Evolutionary conservation across 2,329 filamentous ascomycete species (phyloP).

Genomic region (Exophiala dermatitidis): DNA sequence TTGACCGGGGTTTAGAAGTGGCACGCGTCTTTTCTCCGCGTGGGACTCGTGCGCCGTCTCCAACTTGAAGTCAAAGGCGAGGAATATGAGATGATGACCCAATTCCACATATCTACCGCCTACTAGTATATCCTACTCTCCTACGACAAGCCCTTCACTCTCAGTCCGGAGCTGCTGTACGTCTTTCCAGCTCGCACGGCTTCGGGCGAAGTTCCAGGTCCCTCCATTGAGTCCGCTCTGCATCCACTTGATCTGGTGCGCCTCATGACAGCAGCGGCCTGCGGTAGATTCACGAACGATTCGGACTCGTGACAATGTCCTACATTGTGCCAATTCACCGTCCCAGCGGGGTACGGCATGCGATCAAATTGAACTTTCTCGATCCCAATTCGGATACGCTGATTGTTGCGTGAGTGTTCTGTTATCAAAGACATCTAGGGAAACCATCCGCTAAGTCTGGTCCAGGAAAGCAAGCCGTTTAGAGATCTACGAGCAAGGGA

Average conservation of each 20-base stretch:
- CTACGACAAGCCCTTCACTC: too few relatives aligned
- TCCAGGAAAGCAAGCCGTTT: slow-evolving; percentile 73
- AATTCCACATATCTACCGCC: neutral
- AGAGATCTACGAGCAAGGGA: slow-evolving; percentile 68
- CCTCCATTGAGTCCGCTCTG: neutral
- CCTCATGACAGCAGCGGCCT: neutral
- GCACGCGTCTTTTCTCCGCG: neutral
- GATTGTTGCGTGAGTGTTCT: slow-evolving; percentile 67
- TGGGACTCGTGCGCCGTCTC: neutral
- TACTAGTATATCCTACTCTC: neutral
- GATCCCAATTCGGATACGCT: slow-evolving; percentile 69
- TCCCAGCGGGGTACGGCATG: slow-evolving; percentile 85
- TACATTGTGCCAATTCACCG: slow-evolving; percentile 91
- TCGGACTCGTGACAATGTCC: slow-evolving; percentile 55
- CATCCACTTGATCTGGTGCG: neutral
- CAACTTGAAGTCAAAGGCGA: neutral
- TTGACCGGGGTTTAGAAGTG: too few relatives aligned
- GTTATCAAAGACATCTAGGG: slow-evolving; percentile 1
- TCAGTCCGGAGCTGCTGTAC: too few relatives aligned
- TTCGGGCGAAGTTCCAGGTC: neutral
- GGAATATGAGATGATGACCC: neutral
- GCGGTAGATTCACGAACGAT: neutral
- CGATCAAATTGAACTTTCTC: slow-evolving; percentile 71
- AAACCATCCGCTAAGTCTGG: slow-evolving; percentile 24
- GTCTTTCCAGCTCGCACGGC: too few relatives aligned